Conservation (phyloP, 2,329 filamentous ascomycete genomes). For the Ustulina deusta region DNA sequence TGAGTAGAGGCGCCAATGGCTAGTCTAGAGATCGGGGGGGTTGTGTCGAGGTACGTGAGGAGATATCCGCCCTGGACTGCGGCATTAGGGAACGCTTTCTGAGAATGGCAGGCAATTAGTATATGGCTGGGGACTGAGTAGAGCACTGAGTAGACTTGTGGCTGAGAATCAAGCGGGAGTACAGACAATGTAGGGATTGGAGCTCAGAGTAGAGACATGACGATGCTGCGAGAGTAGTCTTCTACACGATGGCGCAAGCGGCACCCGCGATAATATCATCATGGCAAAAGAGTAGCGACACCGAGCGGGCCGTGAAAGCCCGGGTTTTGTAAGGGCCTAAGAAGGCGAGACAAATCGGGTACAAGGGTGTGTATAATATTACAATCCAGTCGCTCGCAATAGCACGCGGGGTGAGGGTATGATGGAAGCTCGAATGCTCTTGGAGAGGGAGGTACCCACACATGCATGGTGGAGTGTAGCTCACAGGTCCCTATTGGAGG, state of each 20-base stretch:
- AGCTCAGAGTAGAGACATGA: slow-evolving; percentile 60
- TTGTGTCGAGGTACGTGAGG: slow-evolving; percentile 69
- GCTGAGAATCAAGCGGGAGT: slow-evolving; percentile 1
- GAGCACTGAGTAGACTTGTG: background rate
- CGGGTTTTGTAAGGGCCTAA: slow-evolving; percentile 10
- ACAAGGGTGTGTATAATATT: background rate
- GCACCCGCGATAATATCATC: slow-evolving; percentile 52
- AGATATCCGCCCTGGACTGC: slow-evolving; percentile 61
- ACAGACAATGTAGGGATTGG: slow-evolving; percentile 68
- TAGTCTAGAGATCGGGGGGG: slow-evolving; percentile 65
- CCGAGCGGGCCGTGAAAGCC: slow-evolving; percentile 13
- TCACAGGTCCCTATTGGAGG: background rate
- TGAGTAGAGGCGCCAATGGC: slow-evolving; percentile 70
- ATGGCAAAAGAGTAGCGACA: slow-evolving; percentile 44
- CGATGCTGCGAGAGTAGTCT: slow-evolving; percentile 47
- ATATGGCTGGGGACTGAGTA: slow-evolving; percentile 32
- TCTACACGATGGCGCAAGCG: slow-evolving; percentile 44
- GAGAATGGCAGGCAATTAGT: slow-evolving; percentile 12
- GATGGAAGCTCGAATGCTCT: background rate
- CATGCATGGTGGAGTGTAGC: background rate
- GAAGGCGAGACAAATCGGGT: background rate
- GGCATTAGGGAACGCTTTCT: slow-evolving; percentile 70
- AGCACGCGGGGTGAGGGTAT: background rate
- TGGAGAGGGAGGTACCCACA: no score
- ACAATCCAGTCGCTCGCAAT: background rate